Percentiles rank a stretch among this genome's conserved stretches.
These are phyloP conservation scores for Suillus tomentosus DNA, from an alignment of 768 basidiomycete genomes.

Conservation along the genomic window DNA sequence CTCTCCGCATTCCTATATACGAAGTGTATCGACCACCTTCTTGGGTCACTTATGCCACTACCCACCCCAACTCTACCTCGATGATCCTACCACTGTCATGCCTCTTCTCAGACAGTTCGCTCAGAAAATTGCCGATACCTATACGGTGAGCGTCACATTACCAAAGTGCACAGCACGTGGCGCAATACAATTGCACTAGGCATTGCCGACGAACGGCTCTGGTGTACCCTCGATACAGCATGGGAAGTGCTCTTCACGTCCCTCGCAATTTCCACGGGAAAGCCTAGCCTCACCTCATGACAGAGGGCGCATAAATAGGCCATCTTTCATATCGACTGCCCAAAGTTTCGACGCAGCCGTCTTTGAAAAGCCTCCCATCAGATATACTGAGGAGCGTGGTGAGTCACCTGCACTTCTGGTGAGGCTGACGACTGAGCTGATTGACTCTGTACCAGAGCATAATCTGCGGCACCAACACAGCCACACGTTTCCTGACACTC, in stretches of 20 bases:
- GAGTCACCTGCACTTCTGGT: slow-evolving; percentile 22
- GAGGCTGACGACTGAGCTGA: slow-evolving; percentile 21
- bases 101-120: slow-evolving; percentile 19
- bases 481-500: slow-evolving; percentile 22
- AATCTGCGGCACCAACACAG: slow-evolving; percentile 23
- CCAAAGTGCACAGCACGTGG: slow-evolving; percentile 49
- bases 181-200: slow-evolving; percentile 51
- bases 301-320: background rate
- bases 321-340: slow-evolving; percentile 7
- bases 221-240: slow-evolving; percentile 48
- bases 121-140: slow-evolving; percentile 17
- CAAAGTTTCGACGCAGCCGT: slow-evolving; percentile 59
- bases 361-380: slow-evolving; percentile 44
- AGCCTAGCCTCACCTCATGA: slow-evolving; percentile 39
- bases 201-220: slow-evolving; percentile 48
- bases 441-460: slow-evolving; percentile 18
- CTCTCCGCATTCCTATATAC: slow-evolving; percentile 71
- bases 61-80: slow-evolving; percentile 25
- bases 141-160: slow-evolving; percentile 30
- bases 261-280: slow-evolving; percentile 35
- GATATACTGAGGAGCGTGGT: slow-evolving; percentile 30
- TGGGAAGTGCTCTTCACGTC: slow-evolving; percentile 50
- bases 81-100: slow-evolving; percentile 24
- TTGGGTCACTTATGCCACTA: slow-evolving; percentile 63
- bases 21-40: slow-evolving; percentile 57